Evolutionary conservation across 345 rosid species (phyloP), one percentile per base, ranked within the genome.

Genomic region (Eucalyptus regnans): DNA sequence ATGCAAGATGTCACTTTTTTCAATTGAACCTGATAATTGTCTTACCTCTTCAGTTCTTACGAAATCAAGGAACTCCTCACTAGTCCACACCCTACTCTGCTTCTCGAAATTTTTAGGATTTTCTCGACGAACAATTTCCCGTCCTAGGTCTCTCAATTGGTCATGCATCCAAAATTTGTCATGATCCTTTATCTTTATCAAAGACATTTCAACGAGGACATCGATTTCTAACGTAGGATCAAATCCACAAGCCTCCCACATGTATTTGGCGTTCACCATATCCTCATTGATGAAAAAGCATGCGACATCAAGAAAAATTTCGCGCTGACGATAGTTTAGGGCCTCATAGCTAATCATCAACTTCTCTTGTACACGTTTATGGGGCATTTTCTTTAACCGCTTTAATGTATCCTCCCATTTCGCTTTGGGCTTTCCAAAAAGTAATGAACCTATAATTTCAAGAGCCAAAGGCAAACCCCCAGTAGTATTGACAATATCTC

Each of bases 301-400:
- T 16, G 54, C 54, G 1, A 51, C 1, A 51, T 51, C 54, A 0
- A 51, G 54, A 51, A 51, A 51, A 51, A 51, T 51, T 51, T 51
- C 20, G 0, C 0, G 54, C 22, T 51, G 54, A 51, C 0, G 20
- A 51, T 0, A 0, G 1, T 51, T 51, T 16, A 51, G 54, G 54
- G 0, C 54, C 20, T 51, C 1, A 16, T 51, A 51, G 54, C 54
- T 51, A 51, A 51, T 16, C 54, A 51, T 51, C 54, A 51, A 6
- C 54, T 51, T 51, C 0, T 51, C 3, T 51, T 2, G 54, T 51
- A 51, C 54, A 51, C 1, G 1, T 0, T 51, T 3, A 51, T 51
- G 0, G 0, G 3, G 54, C 0, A 51, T 51, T 16, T 51, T 5
- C 54, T 51, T 0, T 6, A 51, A 17, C 0, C 2, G 1, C 0